Conservation (phyloP, 495 filamentous ascomycete genomes). For the Parathielavia appendiculata region DNA sequence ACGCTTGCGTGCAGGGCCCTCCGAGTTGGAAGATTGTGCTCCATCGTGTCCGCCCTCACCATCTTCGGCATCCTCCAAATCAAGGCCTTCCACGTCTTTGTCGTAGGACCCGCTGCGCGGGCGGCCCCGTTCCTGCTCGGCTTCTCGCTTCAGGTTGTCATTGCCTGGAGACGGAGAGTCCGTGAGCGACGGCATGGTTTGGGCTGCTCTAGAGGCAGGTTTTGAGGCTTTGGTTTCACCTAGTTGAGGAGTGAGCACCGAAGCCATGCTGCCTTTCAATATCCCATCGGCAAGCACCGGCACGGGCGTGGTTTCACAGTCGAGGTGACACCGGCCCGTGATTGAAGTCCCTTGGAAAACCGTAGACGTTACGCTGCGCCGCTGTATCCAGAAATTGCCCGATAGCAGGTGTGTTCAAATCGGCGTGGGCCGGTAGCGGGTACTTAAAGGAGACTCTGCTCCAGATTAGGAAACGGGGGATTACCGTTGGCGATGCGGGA, state of each 20-base stretch:
- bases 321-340: constrained; percentile 23
- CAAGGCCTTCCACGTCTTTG: constrained; percentile 39
- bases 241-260: constrained; percentile 41
- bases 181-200: constrained; percentile 41
- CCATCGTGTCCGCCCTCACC: constrained; percentile 37
- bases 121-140: constrained; percentile 43
- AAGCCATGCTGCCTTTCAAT: constrained; percentile 42
- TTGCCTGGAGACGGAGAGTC: constrained; percentile 39
- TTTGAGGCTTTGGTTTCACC: constrained; percentile 37
- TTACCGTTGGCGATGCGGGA: constrained; percentile 2
- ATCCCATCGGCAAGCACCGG: constrained; percentile 20
- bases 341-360: constrained; percentile 7
- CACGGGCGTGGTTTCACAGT: constrained; percentile 16
- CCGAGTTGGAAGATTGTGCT: constrained; percentile 49
- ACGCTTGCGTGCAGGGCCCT: constrained; percentile 60
- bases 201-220: constrained; percentile 32
- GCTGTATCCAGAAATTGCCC: constrained; percentile 14
- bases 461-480: background rate
- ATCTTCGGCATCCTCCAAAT: constrained; percentile 36
- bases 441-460: constrained; percentile 9
- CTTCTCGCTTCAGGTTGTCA: constrained; percentile 40
- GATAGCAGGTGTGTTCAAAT: constrained; percentile 22
- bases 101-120: constrained; percentile 44
- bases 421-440: constrained; percentile 17
- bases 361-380: constrained; percentile 16